Evolutionary conservation across 192 early-diverging fungal genomes (phyloP).

Genomic region (Coemansia sp.): DNA sequence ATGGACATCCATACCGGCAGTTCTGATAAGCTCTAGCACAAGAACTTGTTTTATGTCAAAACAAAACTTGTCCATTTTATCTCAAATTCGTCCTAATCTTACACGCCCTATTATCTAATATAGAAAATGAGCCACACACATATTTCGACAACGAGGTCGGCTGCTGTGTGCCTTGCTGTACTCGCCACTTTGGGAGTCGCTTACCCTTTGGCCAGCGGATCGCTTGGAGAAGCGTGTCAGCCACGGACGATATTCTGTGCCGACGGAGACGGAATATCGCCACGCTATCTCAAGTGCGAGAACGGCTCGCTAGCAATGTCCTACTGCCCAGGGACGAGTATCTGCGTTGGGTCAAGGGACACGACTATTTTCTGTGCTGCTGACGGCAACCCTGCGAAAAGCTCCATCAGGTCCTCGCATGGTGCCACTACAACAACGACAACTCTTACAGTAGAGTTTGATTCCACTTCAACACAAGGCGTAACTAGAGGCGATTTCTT

Average conservation of each 20-base stretch:
- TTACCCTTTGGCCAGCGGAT: constrained; percentile 17
- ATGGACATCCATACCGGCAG: not conserved
- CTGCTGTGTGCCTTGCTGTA: constrained; percentile 17
- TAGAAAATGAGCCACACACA: not conserved
- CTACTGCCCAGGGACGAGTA: constrained; percentile 26
- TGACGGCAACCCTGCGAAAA: not conserved
- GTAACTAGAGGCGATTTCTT: not conserved
- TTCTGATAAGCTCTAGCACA: not conserved
- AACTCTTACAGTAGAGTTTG: not conserved
- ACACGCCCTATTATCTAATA: not conserved
- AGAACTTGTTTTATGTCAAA: not conserved
- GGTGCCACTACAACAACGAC: not conserved
- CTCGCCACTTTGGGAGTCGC: constrained; percentile 18
- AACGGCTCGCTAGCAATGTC: constrained; percentile 35
- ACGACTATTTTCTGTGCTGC: constrained; percentile 45
- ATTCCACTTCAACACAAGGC: not conserved
- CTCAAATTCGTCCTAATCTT: not conserved
- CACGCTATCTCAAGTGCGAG: constrained; percentile 49
- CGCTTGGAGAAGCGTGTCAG: constrained; percentile 27
- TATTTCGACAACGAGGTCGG: not conserved
- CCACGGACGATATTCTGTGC: constrained; percentile 51
- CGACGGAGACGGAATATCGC: constrained; percentile 43
- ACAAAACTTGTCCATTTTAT: not conserved
- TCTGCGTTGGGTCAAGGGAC: constrained; percentile 50
- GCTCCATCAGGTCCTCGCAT: not conserved